Base-by-base conservation (phyloP, 192 early-diverging fungal genomes). In the Linnemannia zychae region DNA sequence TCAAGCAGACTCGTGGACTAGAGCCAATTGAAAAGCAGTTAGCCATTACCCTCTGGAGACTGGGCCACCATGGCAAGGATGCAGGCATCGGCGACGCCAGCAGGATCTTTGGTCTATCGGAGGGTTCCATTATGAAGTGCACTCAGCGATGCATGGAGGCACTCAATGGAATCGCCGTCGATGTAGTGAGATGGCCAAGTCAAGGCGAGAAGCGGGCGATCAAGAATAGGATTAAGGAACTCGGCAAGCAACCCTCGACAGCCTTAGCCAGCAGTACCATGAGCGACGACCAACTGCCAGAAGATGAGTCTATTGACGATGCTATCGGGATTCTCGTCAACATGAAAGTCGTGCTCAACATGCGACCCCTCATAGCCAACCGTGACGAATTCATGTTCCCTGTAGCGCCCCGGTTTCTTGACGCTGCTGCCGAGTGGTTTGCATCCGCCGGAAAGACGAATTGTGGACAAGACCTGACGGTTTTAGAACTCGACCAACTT, bases 111-210 rank as follows among this genome's bases (percentile, higher is more conserved):
- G 81, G 81, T 5, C 38, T 84, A 3, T 84, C 81, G 9, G 81
- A 84, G n/a, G 81, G 81, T 15, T 57, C 81, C 7, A 78, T 84
- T 24, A 67, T 84, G 60, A 84, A 84, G 52, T 78, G 81, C 36
- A 84, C 81, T 0, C 75, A 84, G 18, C 76, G 81, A 1, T 84
- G 81, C 12, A 57, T 84, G 72, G 74, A 72, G n/a, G 81, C 76
- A 17, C 66, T 84, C 40, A 73, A 38, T 36, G 81, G 78, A 15
- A 78, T 78, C 16, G 52, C 81, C 3, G 12, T 37, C 37, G 81
- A 84, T 57, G 60, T 84, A 20, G 78, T 84, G 16, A 69, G 37
- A 11, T 84, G 81, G 81, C 81, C 76, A n/a, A 69, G 63, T 50
- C 65, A 0, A 65, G 76, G 72, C 7, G 76, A 77, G n/a, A 77